Evolutionary conservation across 805 yeast genomes (phyloP).

Genomic region (Henningerozyma blattae): DNA sequence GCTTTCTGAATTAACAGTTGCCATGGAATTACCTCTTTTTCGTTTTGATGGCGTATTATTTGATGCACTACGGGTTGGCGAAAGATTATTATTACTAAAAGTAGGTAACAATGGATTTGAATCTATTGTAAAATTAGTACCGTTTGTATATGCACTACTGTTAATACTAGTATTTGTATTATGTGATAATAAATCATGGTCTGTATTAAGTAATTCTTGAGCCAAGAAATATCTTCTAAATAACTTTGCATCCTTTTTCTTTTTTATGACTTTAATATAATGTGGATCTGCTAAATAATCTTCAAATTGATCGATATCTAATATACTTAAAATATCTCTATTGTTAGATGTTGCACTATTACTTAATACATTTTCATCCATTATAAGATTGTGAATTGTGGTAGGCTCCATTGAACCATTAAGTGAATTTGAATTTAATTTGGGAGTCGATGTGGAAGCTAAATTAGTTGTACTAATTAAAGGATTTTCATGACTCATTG

Average conservation of each 20-base stretch:
- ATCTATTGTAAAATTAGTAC: not conserved
- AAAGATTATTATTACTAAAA: no score
- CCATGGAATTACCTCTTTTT: not conserved
- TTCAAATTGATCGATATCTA: constrained; percentile 28
- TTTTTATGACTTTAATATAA: constrained; percentile 36
- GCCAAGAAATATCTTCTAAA: constrained; percentile 48
- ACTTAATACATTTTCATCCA: not conserved
- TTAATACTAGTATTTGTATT: no score
- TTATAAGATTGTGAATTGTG: not conserved
- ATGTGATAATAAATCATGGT: no score
- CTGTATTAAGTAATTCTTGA: constrained; percentile 36
- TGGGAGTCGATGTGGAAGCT: not conserved
- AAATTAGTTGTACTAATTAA: no score
- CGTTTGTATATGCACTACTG: no score
- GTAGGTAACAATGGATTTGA: no score
- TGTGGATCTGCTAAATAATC: constrained; percentile 40
- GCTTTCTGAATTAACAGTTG: constrained; percentile 1
- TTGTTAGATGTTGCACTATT: not conserved
- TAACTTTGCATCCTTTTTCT: constrained; percentile 33
- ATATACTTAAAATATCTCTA: constrained; percentile 2
- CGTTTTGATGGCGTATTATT: no score
- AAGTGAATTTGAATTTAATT: not conserved
- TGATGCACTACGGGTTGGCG: no score
- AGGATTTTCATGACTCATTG: no score
- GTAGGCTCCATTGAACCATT: not conserved